These are phyloP conservation scores for Durotheca rogersii DNA, from an alignment of 495 filamentous ascomycete species.

Conservation along the genomic window DNA sequence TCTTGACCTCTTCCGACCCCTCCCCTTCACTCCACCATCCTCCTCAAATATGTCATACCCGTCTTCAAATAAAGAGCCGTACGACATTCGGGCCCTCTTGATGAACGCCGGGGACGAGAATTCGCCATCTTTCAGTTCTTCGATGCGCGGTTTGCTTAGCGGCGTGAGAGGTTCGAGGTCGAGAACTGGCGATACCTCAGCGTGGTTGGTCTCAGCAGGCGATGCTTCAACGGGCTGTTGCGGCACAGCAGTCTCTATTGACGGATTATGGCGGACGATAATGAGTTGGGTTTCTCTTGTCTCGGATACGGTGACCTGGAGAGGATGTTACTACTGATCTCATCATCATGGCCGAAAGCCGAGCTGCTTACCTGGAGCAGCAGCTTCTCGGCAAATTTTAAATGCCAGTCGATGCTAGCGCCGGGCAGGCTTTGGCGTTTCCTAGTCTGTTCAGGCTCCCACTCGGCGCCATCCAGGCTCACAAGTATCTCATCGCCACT, in stretches of 20 bases:
- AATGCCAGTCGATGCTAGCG: conserved; percentile 71
- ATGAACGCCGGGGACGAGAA: conserved; percentile 79
- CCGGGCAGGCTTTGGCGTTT: conserved; percentile 60
- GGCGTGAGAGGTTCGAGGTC: conserved; percentile 23
- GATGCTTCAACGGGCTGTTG: conserved; percentile 11
- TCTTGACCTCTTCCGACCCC: conserved; percentile 68
- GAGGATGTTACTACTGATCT: conserved; percentile 7
- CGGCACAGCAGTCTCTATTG: conserved; percentile 11
- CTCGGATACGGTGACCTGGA: conserved; percentile 39
- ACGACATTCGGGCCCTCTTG: conserved; percentile 62
- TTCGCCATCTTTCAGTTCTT: conserved; percentile 37
- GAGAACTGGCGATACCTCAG: conserved; percentile 9
- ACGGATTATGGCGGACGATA: conserved; percentile 47
- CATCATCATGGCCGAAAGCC: background rate
- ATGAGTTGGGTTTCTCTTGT: conserved; percentile 41
- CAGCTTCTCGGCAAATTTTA: conserved; percentile 60
- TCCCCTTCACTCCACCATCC: conserved; percentile 64
- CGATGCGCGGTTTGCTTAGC: conserved; percentile 13
- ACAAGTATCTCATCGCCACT: conserved; percentile 76
- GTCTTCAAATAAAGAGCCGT: conserved; percentile 58
- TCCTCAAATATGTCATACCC: conserved; percentile 69
- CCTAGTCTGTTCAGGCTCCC: conserved; percentile 51
- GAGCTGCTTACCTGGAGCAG: conserved; percentile 55
- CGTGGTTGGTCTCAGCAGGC: conserved; percentile 4
- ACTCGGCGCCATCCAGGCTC: conserved; percentile 64